Percentiles rank a stretch among this genome's conserved stretches.
Conservation (phyloP, 257 asterid species). For the Capsicum chinense region DNA sequence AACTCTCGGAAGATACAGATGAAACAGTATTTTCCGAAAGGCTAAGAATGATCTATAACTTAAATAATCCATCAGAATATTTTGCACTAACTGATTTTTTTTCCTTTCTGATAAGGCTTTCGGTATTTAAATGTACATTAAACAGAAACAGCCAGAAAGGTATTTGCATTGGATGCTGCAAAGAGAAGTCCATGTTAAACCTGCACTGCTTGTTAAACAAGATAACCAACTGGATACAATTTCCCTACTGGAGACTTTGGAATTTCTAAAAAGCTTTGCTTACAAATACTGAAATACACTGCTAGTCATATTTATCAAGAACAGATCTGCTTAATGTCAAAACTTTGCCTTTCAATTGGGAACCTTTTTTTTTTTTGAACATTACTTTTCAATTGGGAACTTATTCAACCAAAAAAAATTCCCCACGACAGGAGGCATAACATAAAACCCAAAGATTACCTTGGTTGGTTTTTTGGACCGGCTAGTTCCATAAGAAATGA, state of each 20-base stretch:
- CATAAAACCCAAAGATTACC: conserved; percentile 48
- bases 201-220: conserved; percentile 1
- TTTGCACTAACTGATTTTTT: not conserved
- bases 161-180: conserved; percentile 2
- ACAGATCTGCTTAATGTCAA: not conserved
- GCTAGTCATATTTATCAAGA: conserved; percentile 20
- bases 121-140: not conserved
- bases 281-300: conserved; percentile 9
- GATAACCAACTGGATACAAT: not conserved
- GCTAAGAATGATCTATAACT: conserved; percentile 2
- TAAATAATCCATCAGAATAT: conserved; percentile 14
- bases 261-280: not conserved
- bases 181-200: conserved; percentile 16
- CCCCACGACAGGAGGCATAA: conserved; percentile 3
- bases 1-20: not conserved
- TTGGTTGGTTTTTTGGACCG: conserved; percentile 69
- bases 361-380: not conserved
- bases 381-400: not conserved
- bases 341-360: not conserved
- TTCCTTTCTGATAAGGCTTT: conserved; percentile 13
- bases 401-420: not conserved
- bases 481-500: conserved; percentile 67
- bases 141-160: conserved; percentile 1
- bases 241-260: not conserved
- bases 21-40: not conserved